phyloP scores from a whole-genome alignment of 192 early-diverging fungal species.

The Backusella mclennaniae region DNA sequence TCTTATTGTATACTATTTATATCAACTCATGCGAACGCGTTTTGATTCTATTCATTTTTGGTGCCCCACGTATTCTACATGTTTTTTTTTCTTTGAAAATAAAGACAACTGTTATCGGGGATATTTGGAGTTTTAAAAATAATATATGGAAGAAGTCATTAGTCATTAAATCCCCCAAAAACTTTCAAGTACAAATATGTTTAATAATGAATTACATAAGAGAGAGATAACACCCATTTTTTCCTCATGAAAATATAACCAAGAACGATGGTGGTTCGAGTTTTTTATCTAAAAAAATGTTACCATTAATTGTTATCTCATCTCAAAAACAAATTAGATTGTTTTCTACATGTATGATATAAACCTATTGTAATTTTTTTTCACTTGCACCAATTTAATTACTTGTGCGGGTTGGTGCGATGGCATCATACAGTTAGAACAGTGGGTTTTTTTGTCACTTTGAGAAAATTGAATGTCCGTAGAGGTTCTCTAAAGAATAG shows the following conservation, averaged over 20 bases:
- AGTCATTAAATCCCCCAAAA: not conserved
- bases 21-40: not conserved
- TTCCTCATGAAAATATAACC: not conserved
- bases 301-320: not conserved
- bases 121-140: not conserved
- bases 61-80: too few relatives aligned
- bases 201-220: not conserved
- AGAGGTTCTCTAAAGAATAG: too few relatives aligned
- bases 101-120: not conserved
- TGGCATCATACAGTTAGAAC: not conserved
- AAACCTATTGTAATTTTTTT: not conserved
- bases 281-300: not conserved
- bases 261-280: not conserved
- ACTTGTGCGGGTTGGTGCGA: not conserved
- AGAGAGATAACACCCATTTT: not conserved
- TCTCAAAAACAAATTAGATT: not conserved
- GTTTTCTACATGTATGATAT: not conserved
- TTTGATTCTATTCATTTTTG: not conserved
- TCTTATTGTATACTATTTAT: conserved; percentile 3
- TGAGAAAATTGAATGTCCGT: too few relatives aligned
- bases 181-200: not conserved
- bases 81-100: not conserved
- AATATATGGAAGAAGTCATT: not conserved
- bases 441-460: too few relatives aligned
- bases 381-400: not conserved